phyloP scores from a whole-genome alignment of 2,329 filamentous ascomycete genomes.

The Cordyceps militaris region DNA sequence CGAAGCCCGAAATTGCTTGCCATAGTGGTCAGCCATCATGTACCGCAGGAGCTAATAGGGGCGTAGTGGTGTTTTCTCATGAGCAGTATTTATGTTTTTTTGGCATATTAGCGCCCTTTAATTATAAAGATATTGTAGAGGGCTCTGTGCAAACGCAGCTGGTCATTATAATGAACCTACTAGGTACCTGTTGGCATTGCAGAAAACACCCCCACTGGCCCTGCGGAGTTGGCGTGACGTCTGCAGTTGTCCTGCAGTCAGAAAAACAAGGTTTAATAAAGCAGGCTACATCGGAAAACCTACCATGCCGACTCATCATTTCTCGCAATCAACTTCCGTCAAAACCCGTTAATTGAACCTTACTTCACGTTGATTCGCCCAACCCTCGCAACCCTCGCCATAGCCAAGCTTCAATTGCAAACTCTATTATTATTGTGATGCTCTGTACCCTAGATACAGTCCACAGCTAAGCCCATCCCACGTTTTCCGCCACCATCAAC shows the following conservation, averaged over 20 bases:
- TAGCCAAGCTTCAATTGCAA: background rate
- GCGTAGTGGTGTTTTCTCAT: no score
- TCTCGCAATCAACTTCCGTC: background rate
- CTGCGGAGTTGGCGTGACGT: background rate
- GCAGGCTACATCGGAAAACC: no score
- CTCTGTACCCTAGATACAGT: conserved; percentile 2
- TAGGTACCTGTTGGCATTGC: no score
- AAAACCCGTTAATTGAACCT: background rate
- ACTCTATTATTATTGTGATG: background rate
- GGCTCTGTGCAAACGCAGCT: no score
- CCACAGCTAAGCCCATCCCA: background rate
- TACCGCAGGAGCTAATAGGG: no score
- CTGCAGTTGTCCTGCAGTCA: background rate
- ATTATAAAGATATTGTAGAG: no score
- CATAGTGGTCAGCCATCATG: no score
- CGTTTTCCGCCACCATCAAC: background rate
- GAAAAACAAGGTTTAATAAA: background rate
- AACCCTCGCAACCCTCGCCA: background rate
- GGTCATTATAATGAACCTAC: no score
- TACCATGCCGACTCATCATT: background rate
- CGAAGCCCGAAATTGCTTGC: background rate
- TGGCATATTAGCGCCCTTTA: no score
- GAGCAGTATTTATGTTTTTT: no score
- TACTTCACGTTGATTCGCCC: no score
- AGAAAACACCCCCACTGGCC: background rate